A percentile compares a stretch with the other conserved stretches of the same genome.
Conservation (phyloP, 306 rosid genomes). For the Pterocarpus macrocarpus region DNA sequence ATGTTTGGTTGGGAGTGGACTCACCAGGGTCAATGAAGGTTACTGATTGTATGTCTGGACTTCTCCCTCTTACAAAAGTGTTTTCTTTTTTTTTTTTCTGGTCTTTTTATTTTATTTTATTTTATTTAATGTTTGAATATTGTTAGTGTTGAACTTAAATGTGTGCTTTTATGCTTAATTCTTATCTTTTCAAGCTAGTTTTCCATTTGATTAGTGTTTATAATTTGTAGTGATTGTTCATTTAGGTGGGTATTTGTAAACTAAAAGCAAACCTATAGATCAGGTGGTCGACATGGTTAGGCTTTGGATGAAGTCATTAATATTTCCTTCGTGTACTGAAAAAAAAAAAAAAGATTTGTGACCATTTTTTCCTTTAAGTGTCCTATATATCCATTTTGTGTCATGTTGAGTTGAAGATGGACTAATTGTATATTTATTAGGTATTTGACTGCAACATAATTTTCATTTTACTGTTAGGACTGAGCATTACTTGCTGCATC, state of each 20-base stretch:
- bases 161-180: slow-evolving; percentile 28
- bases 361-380: slow-evolving; percentile 7
- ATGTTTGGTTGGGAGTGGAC: slow-evolving; percentile 96
- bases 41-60: slow-evolving; percentile 84
- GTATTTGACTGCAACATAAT: slow-evolving; percentile 9
- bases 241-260: slow-evolving; percentile 10
- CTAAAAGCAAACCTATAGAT: slow-evolving; percentile 1
- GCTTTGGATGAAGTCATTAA: slow-evolving; percentile 33
- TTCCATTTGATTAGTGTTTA: slow-evolving; percentile 39
- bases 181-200: slow-evolving; percentile 32
- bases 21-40: slow-evolving; percentile 91
- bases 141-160: slow-evolving; percentile 27
- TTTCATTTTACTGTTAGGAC: slow-evolving; percentile 14
- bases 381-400: background rate
- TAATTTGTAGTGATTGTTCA: slow-evolving; percentile 35
- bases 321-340: slow-evolving; percentile 28
- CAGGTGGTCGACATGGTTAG: slow-evolving; percentile 13
- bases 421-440: slow-evolving; percentile 14
- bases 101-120: no score
- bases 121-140: background rate
- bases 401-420: background rate
- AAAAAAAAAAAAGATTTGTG: background rate
- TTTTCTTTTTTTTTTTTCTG: background rate
- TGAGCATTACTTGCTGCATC: slow-evolving; percentile 32
- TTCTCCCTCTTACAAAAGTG: slow-evolving; percentile 48